Base-by-base conservation (phyloP, 2,329 filamentous ascomycete species). In the Fusarium sp. region DNA sequence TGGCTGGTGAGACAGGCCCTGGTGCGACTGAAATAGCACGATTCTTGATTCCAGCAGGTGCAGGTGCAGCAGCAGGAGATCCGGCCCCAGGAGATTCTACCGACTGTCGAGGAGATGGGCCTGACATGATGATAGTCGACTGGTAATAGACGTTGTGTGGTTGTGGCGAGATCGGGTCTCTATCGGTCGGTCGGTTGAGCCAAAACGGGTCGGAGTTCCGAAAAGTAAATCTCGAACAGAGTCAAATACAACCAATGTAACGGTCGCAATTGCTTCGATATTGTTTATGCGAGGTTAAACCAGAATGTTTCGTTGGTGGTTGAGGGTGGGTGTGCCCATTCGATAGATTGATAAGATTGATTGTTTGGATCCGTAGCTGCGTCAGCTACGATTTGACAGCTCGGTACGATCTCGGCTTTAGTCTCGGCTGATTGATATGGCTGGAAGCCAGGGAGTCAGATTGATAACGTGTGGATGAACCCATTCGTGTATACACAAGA, bases 121-220 rank as follows among this genome's bases (percentile, higher is more conserved):
- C 65, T 38, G 72, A 54, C 74, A 76, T 77, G 46, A 43, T 74
- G 63, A 52, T 49, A 56, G 46, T 63, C 28, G 42, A 47, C 44
- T 34, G 23, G 53, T 60, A 51, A 61, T 62, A 46, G 50, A 52
- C 53, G 24, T 59, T 59, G 42, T 66, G 42, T 66, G 42, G 38
- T 64, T 65, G 60, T 62, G 65, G 54, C 57, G 51, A 53, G 59
- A 45, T 54, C 52, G 71, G 66, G 56, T 71, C 62, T 69, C 52
- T 67, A 55, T 62, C 59, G 56, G 56, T 63, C 60, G 62, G 67
- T 64, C 62, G 68, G 69, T 55, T 56, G 56, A 28, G 46, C 65
- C 53, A 63, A 56, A 30, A 56, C 38, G 59, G 57, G 60, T 76
- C 71, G 71, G 68, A 76, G 54, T 64, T 75, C 74, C 74, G 74